Evolutionary conservation across 2,329 filamentous ascomycete species (phyloP).

Genomic region (Camptophora hylomeconis): DNA sequence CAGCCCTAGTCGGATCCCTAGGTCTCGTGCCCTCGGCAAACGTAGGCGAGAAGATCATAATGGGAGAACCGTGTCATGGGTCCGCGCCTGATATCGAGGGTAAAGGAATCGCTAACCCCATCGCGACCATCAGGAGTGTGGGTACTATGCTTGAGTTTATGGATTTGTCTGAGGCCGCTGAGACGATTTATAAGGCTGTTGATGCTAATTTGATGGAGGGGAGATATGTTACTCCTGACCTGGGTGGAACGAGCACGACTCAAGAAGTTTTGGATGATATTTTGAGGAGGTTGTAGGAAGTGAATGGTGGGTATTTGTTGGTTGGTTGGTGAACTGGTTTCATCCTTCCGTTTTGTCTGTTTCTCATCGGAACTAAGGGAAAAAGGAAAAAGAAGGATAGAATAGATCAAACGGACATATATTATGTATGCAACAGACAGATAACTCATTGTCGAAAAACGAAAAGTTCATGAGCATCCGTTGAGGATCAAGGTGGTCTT

Average conservation of each 20-base stretch:
- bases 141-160: slow-evolving; percentile 96
- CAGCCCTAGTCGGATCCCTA: slow-evolving; percentile 80
- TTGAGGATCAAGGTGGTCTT: too few species aligned
- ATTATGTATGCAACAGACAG: too few species aligned
- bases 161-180: slow-evolving; percentile 72
- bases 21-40: slow-evolving; percentile 92
- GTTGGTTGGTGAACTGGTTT: too few species aligned
- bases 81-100: slow-evolving; percentile 93
- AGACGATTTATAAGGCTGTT: slow-evolving; percentile 79
- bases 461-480: too few species aligned
- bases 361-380: too few species aligned
- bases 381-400: too few species aligned
- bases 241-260: slow-evolving; percentile 77
- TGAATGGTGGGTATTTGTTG: too few species aligned
- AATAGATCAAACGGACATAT: too few species aligned
- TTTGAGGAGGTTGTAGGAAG: slow-evolving; percentile 63
- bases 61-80: slow-evolving; percentile 96
- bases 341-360: too few species aligned
- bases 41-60: slow-evolving; percentile 85
- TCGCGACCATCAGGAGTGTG: slow-evolving; percentile 81
- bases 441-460: too few species aligned
- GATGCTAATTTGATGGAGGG: slow-evolving; percentile 81
- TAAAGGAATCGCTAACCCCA: slow-evolving; percentile 84
- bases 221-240: slow-evolving; percentile 70
- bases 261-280: slow-evolving; percentile 80